phyloP scores from a whole-genome alignment of 1,284 basidiomycete species.

The Ceratobasidium theobromae region DNA sequence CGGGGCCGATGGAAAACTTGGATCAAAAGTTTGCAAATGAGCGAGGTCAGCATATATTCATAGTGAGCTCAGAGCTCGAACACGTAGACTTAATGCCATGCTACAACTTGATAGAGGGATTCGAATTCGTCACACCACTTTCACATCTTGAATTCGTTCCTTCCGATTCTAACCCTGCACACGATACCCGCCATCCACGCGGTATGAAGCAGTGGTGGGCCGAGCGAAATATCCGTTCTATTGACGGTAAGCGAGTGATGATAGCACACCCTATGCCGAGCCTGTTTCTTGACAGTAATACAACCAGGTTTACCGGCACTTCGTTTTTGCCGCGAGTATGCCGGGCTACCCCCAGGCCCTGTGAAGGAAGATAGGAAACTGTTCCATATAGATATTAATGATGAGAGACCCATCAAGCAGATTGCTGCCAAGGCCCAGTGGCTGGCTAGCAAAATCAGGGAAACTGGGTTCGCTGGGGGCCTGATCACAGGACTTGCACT shows the following conservation, averaged over 20 bases:
- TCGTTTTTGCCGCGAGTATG: slow-evolving; percentile 14
- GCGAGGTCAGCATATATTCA: slow-evolving; percentile 37
- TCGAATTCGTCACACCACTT: background rate
- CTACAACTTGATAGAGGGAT: background rate
- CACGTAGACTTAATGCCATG: too few relatives aligned
- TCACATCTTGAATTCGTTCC: slow-evolving; percentile 18
- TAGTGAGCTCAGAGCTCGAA: slow-evolving; percentile 34
- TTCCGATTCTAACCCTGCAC: background rate
- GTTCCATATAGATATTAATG: slow-evolving; percentile 9
- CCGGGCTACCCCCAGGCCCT: background rate
- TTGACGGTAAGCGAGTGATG: slow-evolving; percentile 47
- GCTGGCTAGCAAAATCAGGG: background rate
- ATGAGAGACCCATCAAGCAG: background rate
- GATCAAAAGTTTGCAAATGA: slow-evolving; percentile 39
- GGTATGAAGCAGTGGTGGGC: slow-evolving; percentile 54
- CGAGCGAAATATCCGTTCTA: slow-evolving; percentile 48
- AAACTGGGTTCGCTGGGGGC: slow-evolving; percentile 19
- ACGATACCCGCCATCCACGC: slow-evolving; percentile 9
- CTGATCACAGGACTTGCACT: slow-evolving; percentile 2
- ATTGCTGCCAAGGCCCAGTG: background rate
- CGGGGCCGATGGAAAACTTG: slow-evolving; percentile 41
- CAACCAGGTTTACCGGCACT: slow-evolving; percentile 12
- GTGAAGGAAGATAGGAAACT: slow-evolving; percentile 17
- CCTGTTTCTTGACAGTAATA: background rate
- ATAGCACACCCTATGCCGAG: background rate